Conservation (phyloP, 23 red algal genomes). For the Gracilaria caudata region DNA sequence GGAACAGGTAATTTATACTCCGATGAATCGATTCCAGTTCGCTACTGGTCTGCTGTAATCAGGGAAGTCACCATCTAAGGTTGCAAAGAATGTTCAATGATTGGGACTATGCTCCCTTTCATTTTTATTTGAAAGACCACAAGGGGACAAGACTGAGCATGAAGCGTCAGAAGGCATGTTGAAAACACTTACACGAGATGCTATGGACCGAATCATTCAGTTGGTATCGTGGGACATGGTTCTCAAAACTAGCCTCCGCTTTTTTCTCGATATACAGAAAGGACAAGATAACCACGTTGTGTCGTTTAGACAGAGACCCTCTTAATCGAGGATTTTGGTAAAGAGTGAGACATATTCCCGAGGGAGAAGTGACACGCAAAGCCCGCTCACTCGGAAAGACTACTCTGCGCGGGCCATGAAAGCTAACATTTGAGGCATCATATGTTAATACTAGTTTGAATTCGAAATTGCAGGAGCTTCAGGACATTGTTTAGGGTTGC, state of each 20-base stretch:
- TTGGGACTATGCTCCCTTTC: neutral
- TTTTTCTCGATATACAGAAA: neutral
- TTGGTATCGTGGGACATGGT: neutral
- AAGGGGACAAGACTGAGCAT: neutral
- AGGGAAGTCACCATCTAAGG: neutral
- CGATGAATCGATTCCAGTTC: neutral
- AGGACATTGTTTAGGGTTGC: neutral
- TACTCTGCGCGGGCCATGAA: neutral
- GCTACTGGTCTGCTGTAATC: neutral
- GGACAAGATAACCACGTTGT: neutral
- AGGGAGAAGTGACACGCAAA: neutral
- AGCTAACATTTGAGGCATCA: neutral
- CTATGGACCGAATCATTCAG: neutral
- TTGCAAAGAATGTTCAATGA: neutral
- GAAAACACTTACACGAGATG: neutral
- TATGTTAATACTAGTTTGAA: neutral
- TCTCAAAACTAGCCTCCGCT: neutral
- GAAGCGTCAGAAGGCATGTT: neutral
- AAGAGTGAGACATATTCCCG: neutral
- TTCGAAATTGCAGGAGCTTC: neutral
- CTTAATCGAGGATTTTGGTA: neutral
- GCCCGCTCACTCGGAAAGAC: neutral
- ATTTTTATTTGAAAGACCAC: neutral
- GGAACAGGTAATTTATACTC: constrained; percentile 14
- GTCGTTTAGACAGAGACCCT: neutral